These are phyloP conservation scores for Lactarius hengduanensis DNA, from an alignment of 768 basidiomycete genomes.

Conservation along the genomic window DNA sequence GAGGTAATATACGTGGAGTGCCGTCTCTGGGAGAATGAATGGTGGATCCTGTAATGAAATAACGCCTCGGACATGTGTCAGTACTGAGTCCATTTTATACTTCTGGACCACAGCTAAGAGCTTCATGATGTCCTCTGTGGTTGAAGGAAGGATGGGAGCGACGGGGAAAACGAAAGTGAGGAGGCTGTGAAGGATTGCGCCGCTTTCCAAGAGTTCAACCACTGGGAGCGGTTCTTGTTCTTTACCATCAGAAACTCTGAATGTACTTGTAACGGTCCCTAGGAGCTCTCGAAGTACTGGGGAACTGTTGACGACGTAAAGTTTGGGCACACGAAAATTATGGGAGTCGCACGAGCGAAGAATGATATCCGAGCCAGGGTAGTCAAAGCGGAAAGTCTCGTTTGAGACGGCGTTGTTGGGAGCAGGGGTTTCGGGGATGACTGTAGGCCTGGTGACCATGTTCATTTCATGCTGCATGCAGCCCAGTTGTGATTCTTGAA, in stretches of 20 bases:
- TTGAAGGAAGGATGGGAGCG: neutral
- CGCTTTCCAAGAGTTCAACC: neutral
- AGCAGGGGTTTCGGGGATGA: neutral
- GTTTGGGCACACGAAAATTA: neutral
- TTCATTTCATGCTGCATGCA: neutral
- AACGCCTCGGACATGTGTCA: neutral
- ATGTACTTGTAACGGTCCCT: neutral
- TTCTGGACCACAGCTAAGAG: neutral
- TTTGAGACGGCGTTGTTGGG: neutral
- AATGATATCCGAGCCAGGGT: neutral
- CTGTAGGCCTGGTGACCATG: neutral
- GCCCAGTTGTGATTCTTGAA: no score
- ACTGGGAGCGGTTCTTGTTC: neutral
- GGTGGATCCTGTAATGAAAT: neutral
- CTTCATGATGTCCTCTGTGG: neutral
- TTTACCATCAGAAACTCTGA: neutral
- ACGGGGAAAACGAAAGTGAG: neutral
- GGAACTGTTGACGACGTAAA: neutral
- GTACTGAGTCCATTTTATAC: neutral
- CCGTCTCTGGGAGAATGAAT: neutral
- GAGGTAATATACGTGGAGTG: conserved; percentile 1
- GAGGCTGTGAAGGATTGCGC: neutral
- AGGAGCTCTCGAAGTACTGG: conserved; percentile 15
- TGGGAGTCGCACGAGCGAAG: neutral
- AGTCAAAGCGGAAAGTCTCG: neutral